Evolutionary conservation across 371 early-diverging fungal genomes (phyloP), one percentile per base, ranked within the genome.

Genomic region (Saksenaea vasiformis): DNA sequence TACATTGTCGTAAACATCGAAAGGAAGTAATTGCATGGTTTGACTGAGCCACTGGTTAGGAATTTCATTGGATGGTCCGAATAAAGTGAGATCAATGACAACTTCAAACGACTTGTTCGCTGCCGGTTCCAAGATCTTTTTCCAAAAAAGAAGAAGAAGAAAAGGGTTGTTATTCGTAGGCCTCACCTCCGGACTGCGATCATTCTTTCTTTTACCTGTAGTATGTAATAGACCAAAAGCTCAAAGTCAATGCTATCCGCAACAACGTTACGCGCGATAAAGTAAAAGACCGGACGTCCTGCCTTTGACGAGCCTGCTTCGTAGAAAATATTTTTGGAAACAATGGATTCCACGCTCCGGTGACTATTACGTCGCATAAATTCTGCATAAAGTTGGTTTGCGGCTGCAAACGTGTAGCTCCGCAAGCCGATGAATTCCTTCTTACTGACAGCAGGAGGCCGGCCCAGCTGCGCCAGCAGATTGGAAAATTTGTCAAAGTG

Each of bases 401-500:
- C 74, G 15, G 74, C 72, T 54, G 73, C 74, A 57, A 73, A 64
- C 0, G 79, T 71, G 35, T 72, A 71, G 24, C 68, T 71, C 15
- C 64, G 56, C 9, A 62, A 53, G 5, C 24, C 38, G 3, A 39
- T 19, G 0, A 54, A 43, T 34, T 72, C 74, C 36, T 76, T 73
- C 1, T 76, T 77, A 35, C 64, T 56, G 51, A 78, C 69, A 61
- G 68, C 71, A 19, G 75, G 66, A 10, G 93, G 91, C 44, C 90
- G 89, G 9, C 95, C 96, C 15, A 95, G 79, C 66, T 92, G 92
- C 19, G 93, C 90, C 58, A 95, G 66, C 39, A 95, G 62, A 35
- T 88, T 90, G 1, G 91, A 88, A 5, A 95, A 81, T 54, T 86
- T 88, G 51, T 90, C 87, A 66, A 90, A 90, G 11, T 81, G 70